Evolutionary conservation across 2,329 filamentous ascomycete genomes (phyloP).

Genomic region (Colletotrichum kahawae): DNA sequence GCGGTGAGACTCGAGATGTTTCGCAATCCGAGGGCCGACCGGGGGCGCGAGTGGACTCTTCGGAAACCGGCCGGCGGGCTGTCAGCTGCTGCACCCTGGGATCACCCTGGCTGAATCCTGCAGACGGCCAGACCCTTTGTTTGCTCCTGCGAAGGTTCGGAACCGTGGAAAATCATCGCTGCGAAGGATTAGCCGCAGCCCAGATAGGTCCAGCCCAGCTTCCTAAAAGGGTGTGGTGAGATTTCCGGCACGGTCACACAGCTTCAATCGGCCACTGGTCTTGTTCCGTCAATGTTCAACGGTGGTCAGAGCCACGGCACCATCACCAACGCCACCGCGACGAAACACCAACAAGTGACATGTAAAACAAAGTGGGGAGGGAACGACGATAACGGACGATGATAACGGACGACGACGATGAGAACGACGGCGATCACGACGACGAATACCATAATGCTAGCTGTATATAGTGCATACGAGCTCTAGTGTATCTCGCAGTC

Average conservation of each 20-base stretch:
- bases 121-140: background rate
- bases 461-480: too few relatives aligned
- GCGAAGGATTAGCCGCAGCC: background rate
- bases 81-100: slow-evolving; percentile 1
- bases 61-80: background rate
- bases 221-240: background rate
- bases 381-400: background rate
- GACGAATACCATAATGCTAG: background rate
- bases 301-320: background rate
- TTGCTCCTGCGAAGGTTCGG: background rate
- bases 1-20: slow-evolving; percentile 16
- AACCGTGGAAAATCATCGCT: background rate
- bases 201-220: background rate
- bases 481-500: background rate
- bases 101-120: background rate
- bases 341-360: background rate
- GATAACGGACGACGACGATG: background rate
- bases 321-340: background rate
- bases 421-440: background rate
- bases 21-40: background rate
- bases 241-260: too few relatives aligned
- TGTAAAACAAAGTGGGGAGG: background rate
- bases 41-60: background rate
- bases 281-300: background rate
- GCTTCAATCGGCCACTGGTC: background rate